Base-by-base conservation (phyloP, 2,329 filamentous ascomycete species). In the Sporothrix protearum region DNA sequence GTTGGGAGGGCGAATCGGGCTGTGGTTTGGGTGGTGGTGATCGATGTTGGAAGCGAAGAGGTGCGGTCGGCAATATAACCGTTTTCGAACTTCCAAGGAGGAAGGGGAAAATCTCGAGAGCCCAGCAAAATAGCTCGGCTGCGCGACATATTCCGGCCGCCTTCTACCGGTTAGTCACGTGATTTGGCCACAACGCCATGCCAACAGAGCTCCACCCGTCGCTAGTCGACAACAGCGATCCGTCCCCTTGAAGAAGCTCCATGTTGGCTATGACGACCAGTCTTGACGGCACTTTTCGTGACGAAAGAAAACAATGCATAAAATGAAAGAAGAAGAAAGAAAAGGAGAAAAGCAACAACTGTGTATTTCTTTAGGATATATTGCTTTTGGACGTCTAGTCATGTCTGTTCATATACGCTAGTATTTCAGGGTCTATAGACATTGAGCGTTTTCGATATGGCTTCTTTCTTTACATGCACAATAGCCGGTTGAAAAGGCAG, bases 391-490 rank as follows among this genome's bases (percentile, higher is more conserved):
- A n/a, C n/a, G n/a, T n/a, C n/a, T n/a, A n/a, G n/a, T n/a, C n/a
- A n/a, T n/a, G n/a, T n/a, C n/a, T n/a, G n/a, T n/a, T n/a, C n/a
- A n/a, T n/a, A n/a, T n/a, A n/a, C n/a, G n/a, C n/a, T n/a, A n/a
- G n/a, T n/a, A n/a, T n/a, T n/a, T 19, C 49, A 28, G 4, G 7
- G 9, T 25, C 49, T 12, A 9, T 0, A 53, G 12, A 28, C 25
- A 14, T 53, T 12, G 5, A 14, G n/a, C 22, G 10, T 28, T 25
- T 22, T 61, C 42, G 53, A 39, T 53, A 30, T 19, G 30, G 49
- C 25, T 22, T 55, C 51, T 71, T 28, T 71, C 42, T 63, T 61
- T 83, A 83, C 83, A 81, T 83, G 81, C 82, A 83, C 80, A 83
- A 76, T 36, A 61, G n/a, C 30, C 22, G 64, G 51, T 55, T 55